Evolutionary conservation across 495 filamentous ascomycete genomes (phyloP).

Genomic region (Amniculicola lignicola): DNA sequence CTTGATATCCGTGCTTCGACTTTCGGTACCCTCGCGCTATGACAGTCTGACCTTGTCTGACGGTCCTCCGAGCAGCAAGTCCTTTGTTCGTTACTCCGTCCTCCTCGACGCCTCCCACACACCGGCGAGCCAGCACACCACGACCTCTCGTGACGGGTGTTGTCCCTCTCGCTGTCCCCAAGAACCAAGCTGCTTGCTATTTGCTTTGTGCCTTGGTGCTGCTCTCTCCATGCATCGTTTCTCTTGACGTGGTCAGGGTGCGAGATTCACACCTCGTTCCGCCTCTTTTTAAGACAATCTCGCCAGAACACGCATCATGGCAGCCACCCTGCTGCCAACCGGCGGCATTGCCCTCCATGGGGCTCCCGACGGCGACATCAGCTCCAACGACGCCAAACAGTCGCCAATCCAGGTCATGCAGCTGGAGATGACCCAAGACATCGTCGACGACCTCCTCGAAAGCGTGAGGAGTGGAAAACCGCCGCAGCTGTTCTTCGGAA

Average conservation of each 20-base stretch:
- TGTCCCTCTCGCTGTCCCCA: not conserved
- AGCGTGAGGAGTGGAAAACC: conserved; percentile 30
- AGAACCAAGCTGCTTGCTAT: conserved; percentile 11
- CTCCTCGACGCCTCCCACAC: conserved; percentile 18
- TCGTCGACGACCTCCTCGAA: conserved; percentile 35
- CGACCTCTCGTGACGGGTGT: conserved; percentile 10
- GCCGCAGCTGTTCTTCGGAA: conserved; percentile 35
- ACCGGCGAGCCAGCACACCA: conserved; percentile 30
- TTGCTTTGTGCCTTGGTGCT: conserved; percentile 25
- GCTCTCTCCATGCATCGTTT: conserved; percentile 34
- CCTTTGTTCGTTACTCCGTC: conserved; percentile 30
- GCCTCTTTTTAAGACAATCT: conserved; percentile 11
- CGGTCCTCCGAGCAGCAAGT: conserved; percentile 21
- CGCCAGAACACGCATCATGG: conserved; percentile 19
- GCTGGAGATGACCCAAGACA: conserved; percentile 34
- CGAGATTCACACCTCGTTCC: conserved; percentile 21
- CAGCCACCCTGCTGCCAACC: conserved; percentile 13
- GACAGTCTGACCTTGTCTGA: conserved; percentile 36
- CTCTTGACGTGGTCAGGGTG: conserved; percentile 22
- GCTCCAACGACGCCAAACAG: conserved; percentile 25
- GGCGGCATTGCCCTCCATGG: conserved; percentile 32
- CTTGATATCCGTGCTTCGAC: conserved; percentile 21
- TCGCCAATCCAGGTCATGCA: conserved; percentile 35
- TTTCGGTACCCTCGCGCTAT: conserved; percentile 31
- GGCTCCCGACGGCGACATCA: conserved; percentile 33